A percentile compares a stretch with the other conserved stretches of the same genome.
Evolutionary conservation across 2,329 filamentous ascomycete species (phyloP).

Genomic region (Ophiocordyceps camponoti-floridani): DNA sequence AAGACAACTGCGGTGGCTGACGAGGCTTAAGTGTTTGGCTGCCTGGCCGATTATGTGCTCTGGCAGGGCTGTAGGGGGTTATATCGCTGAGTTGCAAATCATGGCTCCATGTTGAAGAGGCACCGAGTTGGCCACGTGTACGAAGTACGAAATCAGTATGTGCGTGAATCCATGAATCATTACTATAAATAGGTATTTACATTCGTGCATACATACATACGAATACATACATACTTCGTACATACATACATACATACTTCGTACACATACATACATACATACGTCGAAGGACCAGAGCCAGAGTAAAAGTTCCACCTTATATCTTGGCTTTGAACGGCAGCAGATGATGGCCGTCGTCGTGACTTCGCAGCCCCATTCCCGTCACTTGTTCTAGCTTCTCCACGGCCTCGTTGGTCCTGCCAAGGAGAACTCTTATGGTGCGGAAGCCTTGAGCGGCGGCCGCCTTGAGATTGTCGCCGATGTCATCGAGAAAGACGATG

Average conservation of each 20-base stretch:
- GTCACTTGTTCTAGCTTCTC: constrained; percentile 61
- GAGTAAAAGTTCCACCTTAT: constrained; percentile 1
- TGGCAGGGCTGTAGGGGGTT: background rate
- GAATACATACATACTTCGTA: background rate
- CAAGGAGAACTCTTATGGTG: constrained; percentile 73
- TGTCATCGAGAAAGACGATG: constrained; percentile 80
- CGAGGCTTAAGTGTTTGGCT: background rate
- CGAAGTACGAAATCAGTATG: too few relatives aligned
- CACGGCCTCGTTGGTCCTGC: constrained; percentile 64
- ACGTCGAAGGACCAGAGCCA: background rate
- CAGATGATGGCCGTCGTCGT: constrained; percentile 29
- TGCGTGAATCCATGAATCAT: too few relatives aligned
- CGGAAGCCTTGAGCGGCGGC: constrained; percentile 56
- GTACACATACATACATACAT: too few relatives aligned
- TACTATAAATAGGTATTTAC: too few relatives aligned
- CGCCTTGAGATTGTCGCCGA: constrained; percentile 79
- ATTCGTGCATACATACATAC: too few relatives aligned
- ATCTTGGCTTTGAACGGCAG: constrained; percentile 23
- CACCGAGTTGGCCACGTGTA: too few relatives aligned
- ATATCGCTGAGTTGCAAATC: background rate
- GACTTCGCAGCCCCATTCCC: constrained; percentile 43
- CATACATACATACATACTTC: too few relatives aligned
- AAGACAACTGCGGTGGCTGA: background rate
- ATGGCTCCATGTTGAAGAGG: too few relatives aligned
- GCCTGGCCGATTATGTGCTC: too few relatives aligned